phyloP scores from a whole-genome alignment of 345 rosid genomes.

The Bruguiera sexangula region DNA sequence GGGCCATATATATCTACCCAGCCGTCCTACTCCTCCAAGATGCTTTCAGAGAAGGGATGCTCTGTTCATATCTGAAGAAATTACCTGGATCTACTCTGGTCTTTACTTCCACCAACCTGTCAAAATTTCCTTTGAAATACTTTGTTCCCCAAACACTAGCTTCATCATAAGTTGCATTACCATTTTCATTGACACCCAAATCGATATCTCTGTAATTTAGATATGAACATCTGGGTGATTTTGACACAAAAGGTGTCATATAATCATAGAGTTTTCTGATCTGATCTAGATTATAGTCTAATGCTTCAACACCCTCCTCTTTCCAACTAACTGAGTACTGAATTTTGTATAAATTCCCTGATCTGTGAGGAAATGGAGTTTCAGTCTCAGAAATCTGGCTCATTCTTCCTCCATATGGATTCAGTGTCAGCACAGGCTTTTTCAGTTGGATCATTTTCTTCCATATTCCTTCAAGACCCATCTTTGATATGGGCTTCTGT shows the following conservation, averaged over 20 bases:
- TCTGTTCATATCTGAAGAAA: slow-evolving; percentile 33
- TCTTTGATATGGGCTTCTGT: slow-evolving; percentile 35
- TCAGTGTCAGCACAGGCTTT: slow-evolving; percentile 44
- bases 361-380: slow-evolving; percentile 60
- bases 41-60: slow-evolving; percentile 25
- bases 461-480: slow-evolving; percentile 43
- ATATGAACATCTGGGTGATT: slow-evolving; percentile 51
- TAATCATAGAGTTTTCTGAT: slow-evolving; percentile 33
- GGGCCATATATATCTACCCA: background rate
- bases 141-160: slow-evolving; percentile 50
- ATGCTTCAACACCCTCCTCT: slow-evolving; percentile 22
- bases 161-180: slow-evolving; percentile 30
- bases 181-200: slow-evolving; percentile 20
- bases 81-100: slow-evolving; percentile 30
- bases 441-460: slow-evolving; percentile 41
- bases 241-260: slow-evolving; percentile 53
- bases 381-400: slow-evolving; percentile 40
- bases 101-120: slow-evolving; percentile 30
- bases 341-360: slow-evolving; percentile 50
- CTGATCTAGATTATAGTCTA: slow-evolving; percentile 21
- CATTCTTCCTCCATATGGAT: slow-evolving; percentile 69
- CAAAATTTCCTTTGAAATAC: slow-evolving; percentile 22
- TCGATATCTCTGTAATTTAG: slow-evolving; percentile 31
- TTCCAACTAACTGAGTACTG: slow-evolving; percentile 47
- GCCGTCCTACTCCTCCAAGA: background rate